A percentile compares a stretch with the other conserved stretches of the same genome.
These are phyloP conservation scores for Eimeria maxima DNA, from an alignment of 169 alveolate genomes.

Conservation along the genomic window DNA sequence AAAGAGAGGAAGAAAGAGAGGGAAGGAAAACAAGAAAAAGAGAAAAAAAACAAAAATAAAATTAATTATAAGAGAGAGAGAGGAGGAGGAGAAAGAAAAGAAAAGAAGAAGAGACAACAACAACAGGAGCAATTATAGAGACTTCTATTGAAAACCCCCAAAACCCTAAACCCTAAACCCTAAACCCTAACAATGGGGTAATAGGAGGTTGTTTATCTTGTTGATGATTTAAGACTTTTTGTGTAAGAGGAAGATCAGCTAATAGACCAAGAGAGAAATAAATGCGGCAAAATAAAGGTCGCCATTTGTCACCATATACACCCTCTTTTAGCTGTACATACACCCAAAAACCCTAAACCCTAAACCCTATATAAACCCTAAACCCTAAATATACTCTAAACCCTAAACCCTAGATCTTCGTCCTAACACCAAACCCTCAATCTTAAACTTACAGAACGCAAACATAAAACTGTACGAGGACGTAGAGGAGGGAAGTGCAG, in stretches of 20 bases:
- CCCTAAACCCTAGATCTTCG: not conserved
- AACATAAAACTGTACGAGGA: not conserved
- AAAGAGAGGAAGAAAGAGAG: not conserved
- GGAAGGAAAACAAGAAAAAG: not conserved
- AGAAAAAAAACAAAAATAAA: not conserved
- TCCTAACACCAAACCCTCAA: slow-evolving; percentile 22
- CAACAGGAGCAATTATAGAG: not conserved
- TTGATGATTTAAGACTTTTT: not conserved
- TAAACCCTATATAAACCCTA: not conserved
- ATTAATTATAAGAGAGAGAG: not conserved
- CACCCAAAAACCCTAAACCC: not conserved
- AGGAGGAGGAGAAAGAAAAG: too few species aligned
- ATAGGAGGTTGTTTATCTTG: not conserved
- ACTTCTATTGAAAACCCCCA: not conserved
- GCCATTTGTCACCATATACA: not conserved
- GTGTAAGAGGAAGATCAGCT: not conserved
- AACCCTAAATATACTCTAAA: not conserved
- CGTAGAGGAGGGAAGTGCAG: not conserved
- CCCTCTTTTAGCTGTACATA: not conserved
- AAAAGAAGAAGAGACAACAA: too few species aligned
- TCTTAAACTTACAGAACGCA: not conserved
- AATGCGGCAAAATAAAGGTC: slow-evolving; percentile 8
- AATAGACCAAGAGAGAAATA: not conserved
- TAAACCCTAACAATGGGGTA: not conserved
- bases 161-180: not conserved